Percentiles rank a stretch among this genome's conserved stretches.
Evolutionary conservation across 306 rosid genomes (phyloP).

Genomic region (Glycine latifolia): DNA sequence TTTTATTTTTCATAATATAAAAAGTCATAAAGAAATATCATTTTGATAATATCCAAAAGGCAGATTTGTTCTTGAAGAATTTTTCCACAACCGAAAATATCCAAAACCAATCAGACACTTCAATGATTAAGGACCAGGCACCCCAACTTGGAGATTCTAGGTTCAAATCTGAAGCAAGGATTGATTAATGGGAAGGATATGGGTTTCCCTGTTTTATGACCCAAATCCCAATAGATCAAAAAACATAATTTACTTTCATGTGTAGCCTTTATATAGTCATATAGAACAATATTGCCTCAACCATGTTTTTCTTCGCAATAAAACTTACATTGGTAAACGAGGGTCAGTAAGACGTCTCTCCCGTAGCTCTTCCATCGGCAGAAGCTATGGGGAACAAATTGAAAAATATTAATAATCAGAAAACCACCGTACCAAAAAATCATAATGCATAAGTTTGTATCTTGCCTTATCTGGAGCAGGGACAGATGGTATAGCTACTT

Average conservation of each 20-base stretch:
- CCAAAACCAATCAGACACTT: neutral
- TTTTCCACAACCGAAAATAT: neutral
- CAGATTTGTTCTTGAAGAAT: neutral
- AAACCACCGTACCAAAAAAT: slow-evolving; percentile 15
- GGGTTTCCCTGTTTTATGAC: slow-evolving; percentile 27
- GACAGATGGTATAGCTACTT: slow-evolving; percentile 70
- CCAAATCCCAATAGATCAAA: slow-evolving; percentile 8
- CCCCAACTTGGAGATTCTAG: neutral
- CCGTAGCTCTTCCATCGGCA: slow-evolving; percentile 50
- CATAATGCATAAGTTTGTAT: slow-evolving; percentile 39
- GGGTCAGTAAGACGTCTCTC: slow-evolving; percentile 54
- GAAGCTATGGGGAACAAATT: slow-evolving; percentile 45
- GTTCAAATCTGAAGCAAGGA: slow-evolving; percentile 17
- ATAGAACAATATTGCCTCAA: slow-evolving; percentile 14
- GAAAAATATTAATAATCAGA: slow-evolving; percentile 23
- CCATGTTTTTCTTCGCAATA: slow-evolving; percentile 23
- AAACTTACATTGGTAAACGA: slow-evolving; percentile 52
- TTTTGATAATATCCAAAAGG: neutral
- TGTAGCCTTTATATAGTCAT: slow-evolving; percentile 6
- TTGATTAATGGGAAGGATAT: neutral
- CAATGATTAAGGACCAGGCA: neutral
- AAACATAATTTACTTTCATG: slow-evolving; percentile 14
- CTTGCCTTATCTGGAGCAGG: slow-evolving; percentile 80
- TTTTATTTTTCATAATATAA: neutral
- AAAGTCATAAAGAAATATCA: neutral